Evolutionary conservation across 129 eudicot genomes (phyloP), one percentile per base, ranked within the genome.

Genomic region (Scalesia atractyloides): DNA sequence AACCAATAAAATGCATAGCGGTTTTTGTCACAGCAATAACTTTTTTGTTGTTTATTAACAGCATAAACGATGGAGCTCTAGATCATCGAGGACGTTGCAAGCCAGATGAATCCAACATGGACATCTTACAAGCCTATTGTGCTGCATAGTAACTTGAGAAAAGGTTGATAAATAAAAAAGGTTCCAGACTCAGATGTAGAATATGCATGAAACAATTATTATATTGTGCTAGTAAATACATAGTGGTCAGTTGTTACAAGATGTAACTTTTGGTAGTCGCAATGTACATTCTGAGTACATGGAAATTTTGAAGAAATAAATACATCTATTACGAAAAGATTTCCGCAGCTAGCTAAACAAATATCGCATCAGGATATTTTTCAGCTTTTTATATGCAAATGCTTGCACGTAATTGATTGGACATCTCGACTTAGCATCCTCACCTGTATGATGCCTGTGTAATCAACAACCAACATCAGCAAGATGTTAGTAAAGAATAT

Each of bases 41-140:
- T 80, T 83, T 73, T 73, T 85, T 78, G n/a, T 78, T 83, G 65
- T 72, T 79, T 81, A 66, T 78, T 68, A 65, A 70, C 92, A 85
- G 95, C 70, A 9, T 79, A 48, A 64, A 65, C 53, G 66, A 33
- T 1, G 43, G 34, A 48, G 76, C 44, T 63, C 76, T 16, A 50
- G 64, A 69, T 15, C 30, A 6, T 34, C 77, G 52, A 44, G 77
- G 52, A 11, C 49, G 15, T 48, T 79, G 70, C 77, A 76, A 65
- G 81, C 79, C 77, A 24, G 75, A 33, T 66, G 77, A 65, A 43
- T 79, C 78, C 58, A 54, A 65, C 86, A 56, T 71, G 67, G 75
- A 70, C 24, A 66, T 79, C 50, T 79, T 77, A 76, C 51, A 59
- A 34, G 81, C 50, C 36, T 34, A 46, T 74, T 82, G 70, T 71